Evolutionary conservation across 805 yeast species (phyloP), one percentile per base, ranked within the genome.

Genomic region (Jamesozyma jinghongensis): DNA sequence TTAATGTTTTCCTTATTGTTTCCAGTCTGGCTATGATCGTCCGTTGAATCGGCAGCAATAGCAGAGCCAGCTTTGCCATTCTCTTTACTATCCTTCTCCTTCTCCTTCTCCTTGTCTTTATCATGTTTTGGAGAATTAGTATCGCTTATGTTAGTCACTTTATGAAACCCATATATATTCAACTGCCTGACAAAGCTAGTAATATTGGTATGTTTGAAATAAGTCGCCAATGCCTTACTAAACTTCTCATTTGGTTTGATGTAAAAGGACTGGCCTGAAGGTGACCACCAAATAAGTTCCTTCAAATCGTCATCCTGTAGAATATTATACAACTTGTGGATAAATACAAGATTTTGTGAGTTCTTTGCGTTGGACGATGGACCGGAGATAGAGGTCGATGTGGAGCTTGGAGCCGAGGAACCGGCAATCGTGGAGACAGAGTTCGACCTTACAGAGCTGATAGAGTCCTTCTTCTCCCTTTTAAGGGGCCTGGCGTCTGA

Each of bases 301-400:
- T 74, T 66, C 27, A 90, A 66, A 22, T 73, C 62, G 2, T 68
- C 67, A 56, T 90, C 96, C 52, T 88, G 94, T 37, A 90, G 71
- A 94, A 90, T 90, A 47, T 81, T 78, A 68, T 85, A 88, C 19
- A 90, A 73, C 58, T 90, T 90, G 63, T 88, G 95, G 44, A 88
- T 84, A 65, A 90, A 90, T 4, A 78, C 76, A 1, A 79, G 69
- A 49, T 75, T 75, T 42, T 66, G 68, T 34, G 67, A 66, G 37
- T 48, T 18, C 17, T 39, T 30, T 13, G 19, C 28, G 14, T 38
- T 31, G 14, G 19, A 18, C 17, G 27, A 16, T 20, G 34, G 10
- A 20, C 16, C 38, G 14, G 36, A 25, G 17, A n/a, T 40, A 25
- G 41, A 32, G 25, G 34, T 29, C 17, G 40, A 13, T 32, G 37